Percentiles rank a stretch among this genome's conserved stretches.
Conservation (phyloP, 805 yeast species). For the Saccharomyces mikatae region DNA sequence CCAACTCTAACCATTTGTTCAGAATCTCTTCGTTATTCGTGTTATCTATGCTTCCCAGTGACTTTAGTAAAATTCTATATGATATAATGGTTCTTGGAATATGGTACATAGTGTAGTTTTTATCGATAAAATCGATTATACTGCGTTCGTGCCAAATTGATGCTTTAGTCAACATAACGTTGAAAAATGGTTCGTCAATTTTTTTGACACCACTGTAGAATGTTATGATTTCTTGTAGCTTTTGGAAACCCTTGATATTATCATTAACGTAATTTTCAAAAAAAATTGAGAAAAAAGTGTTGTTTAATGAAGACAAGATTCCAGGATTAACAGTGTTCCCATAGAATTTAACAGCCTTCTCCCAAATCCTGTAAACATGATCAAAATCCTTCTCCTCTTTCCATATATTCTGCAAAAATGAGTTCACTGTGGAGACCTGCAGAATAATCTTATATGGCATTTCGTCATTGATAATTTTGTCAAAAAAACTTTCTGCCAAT, state of each 20-base stretch:
- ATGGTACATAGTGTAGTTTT: slow-evolving; percentile 45
- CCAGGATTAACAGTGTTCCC: slow-evolving; percentile 49
- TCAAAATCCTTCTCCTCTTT: slow-evolving; percentile 45
- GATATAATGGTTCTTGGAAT: slow-evolving; percentile 57
- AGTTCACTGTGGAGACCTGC: slow-evolving; percentile 61
- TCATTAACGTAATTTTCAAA: slow-evolving; percentile 44
- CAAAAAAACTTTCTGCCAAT: slow-evolving; percentile 62
- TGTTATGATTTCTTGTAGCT: slow-evolving; percentile 45
- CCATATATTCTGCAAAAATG: slow-evolving; percentile 51
- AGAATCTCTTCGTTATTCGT: slow-evolving; percentile 45
- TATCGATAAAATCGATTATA: slow-evolving; percentile 50
- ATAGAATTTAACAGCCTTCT: slow-evolving; percentile 43
- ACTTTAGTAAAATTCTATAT: slow-evolving; percentile 59
- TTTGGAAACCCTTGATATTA: slow-evolving; percentile 41
- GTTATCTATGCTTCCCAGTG: slow-evolving; percentile 48
- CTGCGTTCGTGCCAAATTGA: slow-evolving; percentile 54
- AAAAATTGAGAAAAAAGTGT: slow-evolving; percentile 54
- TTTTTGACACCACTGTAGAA: slow-evolving; percentile 45
- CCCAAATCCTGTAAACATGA: slow-evolving; percentile 51
- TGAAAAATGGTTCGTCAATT: slow-evolving; percentile 68
- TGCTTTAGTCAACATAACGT: slow-evolving; percentile 55
- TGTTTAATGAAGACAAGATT: slow-evolving; percentile 60
- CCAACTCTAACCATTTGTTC: slow-evolving; percentile 44
- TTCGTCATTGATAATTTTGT: slow-evolving; percentile 54
- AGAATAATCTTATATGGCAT: slow-evolving; percentile 62